Evolutionary conservation across 225 moss, liverwort and hornwort genomes (phyloP).

Genomic region (Polytrichum formosum): DNA sequence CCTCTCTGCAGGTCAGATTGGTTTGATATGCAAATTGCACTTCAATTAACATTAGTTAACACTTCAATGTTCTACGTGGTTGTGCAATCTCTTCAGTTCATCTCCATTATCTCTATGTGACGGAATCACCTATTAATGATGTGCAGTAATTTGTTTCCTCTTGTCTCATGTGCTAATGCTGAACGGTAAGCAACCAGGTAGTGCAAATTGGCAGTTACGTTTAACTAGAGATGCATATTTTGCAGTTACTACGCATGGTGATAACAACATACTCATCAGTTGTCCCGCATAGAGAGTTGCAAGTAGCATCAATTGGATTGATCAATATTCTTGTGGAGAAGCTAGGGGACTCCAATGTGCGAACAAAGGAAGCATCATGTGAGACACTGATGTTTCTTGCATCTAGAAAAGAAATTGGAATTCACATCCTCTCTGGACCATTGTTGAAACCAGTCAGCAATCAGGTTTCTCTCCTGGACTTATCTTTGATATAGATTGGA

Average conservation of each 20-base stretch:
- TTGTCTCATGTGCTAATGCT: no score
- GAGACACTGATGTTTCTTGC: slow-evolving; percentile 88
- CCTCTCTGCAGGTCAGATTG: slow-evolving; percentile 65
- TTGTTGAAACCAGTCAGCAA: slow-evolving; percentile 64
- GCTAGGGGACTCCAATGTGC: slow-evolving; percentile 85
- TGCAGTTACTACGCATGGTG: slow-evolving; percentile 40
- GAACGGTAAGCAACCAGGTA: no score
- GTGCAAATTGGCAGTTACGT: no score
- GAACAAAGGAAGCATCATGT: slow-evolving; percentile 75
- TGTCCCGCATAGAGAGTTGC: slow-evolving; percentile 66
- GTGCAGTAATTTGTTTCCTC: no score
- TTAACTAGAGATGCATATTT: not conserved
- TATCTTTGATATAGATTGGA: not conserved
- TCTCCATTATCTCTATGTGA: no score
- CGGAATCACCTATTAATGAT: no score
- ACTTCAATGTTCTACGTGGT: not conserved
- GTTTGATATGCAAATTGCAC: no score
- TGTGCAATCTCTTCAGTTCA: not conserved
- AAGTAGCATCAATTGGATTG: slow-evolving; percentile 51
- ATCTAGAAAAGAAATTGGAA: slow-evolving; percentile 83
- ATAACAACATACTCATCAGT: slow-evolving; percentile 28
- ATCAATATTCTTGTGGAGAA: slow-evolving; percentile 77
- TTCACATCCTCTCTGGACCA: slow-evolving; percentile 64
- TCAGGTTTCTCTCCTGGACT: slow-evolving; percentile 42
- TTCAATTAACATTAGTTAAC: not conserved